phyloP scores from a whole-genome alignment of 495 filamentous ascomycete species.

The Oleoguttula mirabilis region DNA sequence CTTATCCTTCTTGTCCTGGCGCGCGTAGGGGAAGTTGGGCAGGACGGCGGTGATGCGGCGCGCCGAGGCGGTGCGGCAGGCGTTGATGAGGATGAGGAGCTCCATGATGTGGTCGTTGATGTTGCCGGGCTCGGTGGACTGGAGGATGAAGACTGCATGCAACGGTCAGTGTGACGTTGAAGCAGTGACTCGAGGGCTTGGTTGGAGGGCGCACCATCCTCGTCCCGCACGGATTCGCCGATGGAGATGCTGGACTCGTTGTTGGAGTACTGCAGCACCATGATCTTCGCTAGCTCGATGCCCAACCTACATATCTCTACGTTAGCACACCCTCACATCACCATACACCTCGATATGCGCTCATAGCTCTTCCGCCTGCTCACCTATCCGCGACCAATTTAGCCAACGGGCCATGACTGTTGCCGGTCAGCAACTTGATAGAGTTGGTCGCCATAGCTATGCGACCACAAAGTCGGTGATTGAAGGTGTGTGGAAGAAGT shows the following conservation, averaged over 20 bases:
- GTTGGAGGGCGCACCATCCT: constrained; percentile 56
- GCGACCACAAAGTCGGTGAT: constrained; percentile 6
- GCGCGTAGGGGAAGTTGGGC: constrained; percentile 97
- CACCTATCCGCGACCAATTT: constrained; percentile 86
- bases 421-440: constrained; percentile 91
- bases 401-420: constrained; percentile 86
- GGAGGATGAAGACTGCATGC: constrained; percentile 74
- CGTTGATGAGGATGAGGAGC: constrained; percentile 96
- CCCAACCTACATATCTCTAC: constrained; percentile 50
- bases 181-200: not conserved
- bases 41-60: constrained; percentile 85
- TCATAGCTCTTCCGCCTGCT: not conserved
- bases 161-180: constrained; percentile 3
- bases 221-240: constrained; percentile 90
- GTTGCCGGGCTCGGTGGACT: constrained; percentile 88
- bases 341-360: not conserved
- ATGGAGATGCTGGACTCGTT: constrained; percentile 96
- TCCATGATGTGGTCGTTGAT: constrained; percentile 99
- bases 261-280: constrained; percentile 94
- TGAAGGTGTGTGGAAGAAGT: not conserved
- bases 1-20: constrained; percentile 99
- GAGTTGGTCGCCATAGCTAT: constrained; percentile 63
- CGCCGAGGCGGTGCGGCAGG: constrained; percentile 92
- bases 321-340: no score
- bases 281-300: constrained; percentile 83